Base-by-base conservation (phyloP, 306 rosid species). In the Quercus dentata region DNA sequence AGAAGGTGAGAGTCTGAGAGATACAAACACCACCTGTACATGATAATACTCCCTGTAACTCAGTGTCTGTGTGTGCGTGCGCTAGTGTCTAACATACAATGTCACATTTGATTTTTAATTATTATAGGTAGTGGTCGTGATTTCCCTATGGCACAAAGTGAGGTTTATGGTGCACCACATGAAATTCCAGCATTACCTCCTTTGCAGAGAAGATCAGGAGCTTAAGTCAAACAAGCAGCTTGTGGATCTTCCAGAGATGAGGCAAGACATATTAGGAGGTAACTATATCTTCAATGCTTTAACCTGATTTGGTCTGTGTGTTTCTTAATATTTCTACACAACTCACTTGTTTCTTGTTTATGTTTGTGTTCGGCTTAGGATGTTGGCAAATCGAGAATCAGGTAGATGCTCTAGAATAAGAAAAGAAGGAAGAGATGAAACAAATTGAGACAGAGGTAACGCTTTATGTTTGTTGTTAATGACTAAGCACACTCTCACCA, bases 181-280 rank as follows among this genome's bases (percentile, higher is more conserved):
- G 88, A 65, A 9, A 63, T 80, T 58, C 81, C 83, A 13, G 87
- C 82, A 20, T 86, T 84, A 72, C 92, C 92, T 68, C 71, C 84
- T 74, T 13, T 78, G 55, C 83, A 77, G 73, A 79, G 54, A 55
- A 88, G 82, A 69, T 51, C 71, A 5, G 84, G 35, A 56, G 30
- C 75, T 30, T 87, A 41, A 69, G 74, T 77, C 71, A 82, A 25
- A 54, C 91, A 83, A 77, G 64, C 90, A 75, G 82, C 90, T 0
- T 86, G 92, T 58, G 92, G 90, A 82, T 88, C 90, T n/a, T 88
- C 92, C 13, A 86, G 84, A 68, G 92, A 88, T 6, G 90, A 88
- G 71, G 83, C 74, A 30, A 86, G 85, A 75, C 92, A 89, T 9
- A 88, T 88, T 25, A 86, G 92, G 77, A 88, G 92, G 92, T 88